Evolutionary conservation across 2,329 filamentous ascomycete species (phyloP).

Genomic region (Allantophomopsis cytisporea): DNA sequence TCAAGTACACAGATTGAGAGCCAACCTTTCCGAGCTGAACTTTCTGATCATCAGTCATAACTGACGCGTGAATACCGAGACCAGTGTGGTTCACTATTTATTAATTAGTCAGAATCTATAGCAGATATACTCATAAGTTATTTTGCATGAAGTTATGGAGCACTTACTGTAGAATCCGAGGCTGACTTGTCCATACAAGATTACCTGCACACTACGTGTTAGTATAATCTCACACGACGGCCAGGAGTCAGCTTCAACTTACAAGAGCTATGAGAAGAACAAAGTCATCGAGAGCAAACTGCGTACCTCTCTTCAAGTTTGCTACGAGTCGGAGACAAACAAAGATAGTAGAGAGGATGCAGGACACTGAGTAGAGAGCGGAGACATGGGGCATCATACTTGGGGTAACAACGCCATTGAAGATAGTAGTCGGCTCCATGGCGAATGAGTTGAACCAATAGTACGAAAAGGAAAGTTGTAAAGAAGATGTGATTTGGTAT

Average conservation of each 20-base stretch:
- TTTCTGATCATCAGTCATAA: background rate
- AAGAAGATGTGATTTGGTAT: too few relatives aligned
- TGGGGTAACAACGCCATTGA: too few relatives aligned
- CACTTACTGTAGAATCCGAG: background rate
- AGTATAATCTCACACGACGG: background rate
- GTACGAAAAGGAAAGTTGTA: too few relatives aligned
- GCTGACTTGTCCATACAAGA: too few relatives aligned
- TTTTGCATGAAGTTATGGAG: background rate
- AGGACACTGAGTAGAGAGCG: too few relatives aligned
- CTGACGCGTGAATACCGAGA: constrained; percentile 8
- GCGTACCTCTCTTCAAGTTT: constrained; percentile 1
- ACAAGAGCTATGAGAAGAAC: constrained; percentile 5
- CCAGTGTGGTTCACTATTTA: constrained; percentile 8
- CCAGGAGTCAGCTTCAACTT: constrained; percentile 15
- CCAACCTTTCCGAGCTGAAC: constrained; percentile 2
- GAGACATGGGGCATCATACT: too few relatives aligned
- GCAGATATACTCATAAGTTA: background rate
- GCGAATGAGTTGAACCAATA: too few relatives aligned
- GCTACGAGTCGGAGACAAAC: constrained; percentile 5
- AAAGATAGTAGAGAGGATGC: background rate
- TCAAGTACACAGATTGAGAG: constrained; percentile 1
- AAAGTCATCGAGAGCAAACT: constrained; percentile 5
- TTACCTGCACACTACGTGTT: too few relatives aligned
- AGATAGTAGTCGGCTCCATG: too few relatives aligned
- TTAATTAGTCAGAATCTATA: background rate